Evolutionary conservation across 106 monocot genomes (phyloP).

Genomic region (Acorus gramineus): DNA sequence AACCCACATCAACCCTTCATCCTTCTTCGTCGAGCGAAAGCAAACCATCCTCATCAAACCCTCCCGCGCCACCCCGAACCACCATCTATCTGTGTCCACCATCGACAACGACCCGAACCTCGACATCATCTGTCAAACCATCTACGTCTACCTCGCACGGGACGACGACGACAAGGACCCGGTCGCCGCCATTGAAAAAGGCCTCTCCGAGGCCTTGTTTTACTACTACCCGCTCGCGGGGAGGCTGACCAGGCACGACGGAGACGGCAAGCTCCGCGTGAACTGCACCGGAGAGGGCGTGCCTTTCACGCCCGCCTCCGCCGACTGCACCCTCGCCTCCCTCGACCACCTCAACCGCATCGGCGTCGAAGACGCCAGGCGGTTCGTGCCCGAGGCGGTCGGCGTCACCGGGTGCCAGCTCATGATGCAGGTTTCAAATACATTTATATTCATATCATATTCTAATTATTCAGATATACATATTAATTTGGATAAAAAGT

Average conservation of each 20-base stretch:
- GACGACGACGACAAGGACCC: not conserved
- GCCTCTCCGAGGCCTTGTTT: not conserved
- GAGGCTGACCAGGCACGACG: not conserved
- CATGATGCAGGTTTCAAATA: not conserved
- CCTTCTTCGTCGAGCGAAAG: not conserved
- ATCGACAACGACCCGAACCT: slow-evolving; percentile 6
- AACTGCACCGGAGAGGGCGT: slow-evolving; percentile 1
- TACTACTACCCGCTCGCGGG: not conserved
- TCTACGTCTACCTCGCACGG: not conserved
- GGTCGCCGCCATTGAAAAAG: not conserved
- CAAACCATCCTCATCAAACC: not conserved
- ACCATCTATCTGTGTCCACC: not conserved
- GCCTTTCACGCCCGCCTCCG: not conserved
- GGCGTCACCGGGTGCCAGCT: not conserved
- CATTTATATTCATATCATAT: too few relatives aligned
- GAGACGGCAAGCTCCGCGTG: not conserved
- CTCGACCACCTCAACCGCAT: not conserved
- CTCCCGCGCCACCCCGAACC: not conserved
- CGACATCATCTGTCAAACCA: not conserved
- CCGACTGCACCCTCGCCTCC: not conserved
- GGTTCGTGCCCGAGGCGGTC: not conserved
- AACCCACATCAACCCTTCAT: too few relatives aligned
- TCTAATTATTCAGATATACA: too few relatives aligned
- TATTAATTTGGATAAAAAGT: too few relatives aligned
- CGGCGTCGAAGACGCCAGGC: not conserved